Percentiles rank a stretch among this genome's conserved stretches.
These are phyloP conservation scores for Fusarium oxysporum DNA, from an alignment of 2,329 filamentous ascomycete species.

Conservation along the genomic window DNA sequence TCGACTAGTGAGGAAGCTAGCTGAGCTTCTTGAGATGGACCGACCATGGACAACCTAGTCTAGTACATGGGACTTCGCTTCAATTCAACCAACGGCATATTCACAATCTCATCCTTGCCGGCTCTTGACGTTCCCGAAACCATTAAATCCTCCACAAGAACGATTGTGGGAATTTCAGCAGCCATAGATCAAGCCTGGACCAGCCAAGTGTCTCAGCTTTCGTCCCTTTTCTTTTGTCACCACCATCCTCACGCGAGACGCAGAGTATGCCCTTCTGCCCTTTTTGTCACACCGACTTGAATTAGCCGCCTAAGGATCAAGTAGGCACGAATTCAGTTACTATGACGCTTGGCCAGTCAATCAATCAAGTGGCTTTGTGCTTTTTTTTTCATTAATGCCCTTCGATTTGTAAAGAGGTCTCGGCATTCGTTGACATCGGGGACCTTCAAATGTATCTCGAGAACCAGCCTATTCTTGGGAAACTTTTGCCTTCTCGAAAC, in stretches of 20 bases:
- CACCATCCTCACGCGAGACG: not conserved
- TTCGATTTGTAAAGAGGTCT: not conserved
- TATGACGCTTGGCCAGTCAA: conserved; percentile 2
- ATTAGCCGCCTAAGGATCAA: not conserved
- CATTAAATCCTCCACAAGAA: not conserved
- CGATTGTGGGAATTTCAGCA: not conserved
- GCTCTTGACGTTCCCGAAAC: conserved; percentile 8
- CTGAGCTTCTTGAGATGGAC: not conserved
- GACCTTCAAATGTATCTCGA: not conserved
- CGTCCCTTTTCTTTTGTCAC: not conserved
- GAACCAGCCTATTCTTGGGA: not conserved
- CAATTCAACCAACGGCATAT: conserved; percentile 1
- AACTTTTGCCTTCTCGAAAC: not conserved
- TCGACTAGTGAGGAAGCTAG: not conserved
- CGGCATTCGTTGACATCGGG: not conserved
- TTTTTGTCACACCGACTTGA: conserved; percentile 18
- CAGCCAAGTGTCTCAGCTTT: conserved; percentile 10
- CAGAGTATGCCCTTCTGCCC: not conserved
- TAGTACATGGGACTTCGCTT: not conserved
- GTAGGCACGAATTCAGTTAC: conserved; percentile 1
- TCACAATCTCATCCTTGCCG: not conserved
- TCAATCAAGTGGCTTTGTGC: not conserved
- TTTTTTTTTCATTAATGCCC: not conserved
- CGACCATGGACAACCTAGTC: not conserved
- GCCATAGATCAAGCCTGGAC: conserved; percentile 10